phyloP scores from a whole-genome alignment of 2,329 filamentous ascomycete genomes.

The Plenodomus tracheiphilus region DNA sequence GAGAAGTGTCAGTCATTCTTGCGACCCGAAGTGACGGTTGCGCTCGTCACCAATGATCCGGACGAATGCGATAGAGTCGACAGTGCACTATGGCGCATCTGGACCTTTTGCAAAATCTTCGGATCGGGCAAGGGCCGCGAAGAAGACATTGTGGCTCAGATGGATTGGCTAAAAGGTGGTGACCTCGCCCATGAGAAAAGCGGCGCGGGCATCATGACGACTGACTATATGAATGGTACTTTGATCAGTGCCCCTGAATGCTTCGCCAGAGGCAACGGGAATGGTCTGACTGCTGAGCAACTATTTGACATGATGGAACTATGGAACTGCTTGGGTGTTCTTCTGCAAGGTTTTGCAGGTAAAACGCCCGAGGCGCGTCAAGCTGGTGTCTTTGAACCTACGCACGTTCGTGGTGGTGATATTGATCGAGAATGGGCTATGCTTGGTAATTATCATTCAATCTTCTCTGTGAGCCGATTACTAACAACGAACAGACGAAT shows the following conservation, averaged over 20 bases:
- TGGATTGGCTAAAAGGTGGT: slow-evolving; percentile 66
- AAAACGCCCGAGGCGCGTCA: slow-evolving; percentile 58
- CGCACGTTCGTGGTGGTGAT: slow-evolving; percentile 52
- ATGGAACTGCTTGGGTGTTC: slow-evolving; percentile 62
- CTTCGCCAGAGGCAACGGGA: slow-evolving; percentile 61
- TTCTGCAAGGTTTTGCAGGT: slow-evolving; percentile 60
- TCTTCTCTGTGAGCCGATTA: neutral
- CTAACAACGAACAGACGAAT: slow-evolving; percentile 55
- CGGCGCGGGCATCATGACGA: slow-evolving; percentile 52
- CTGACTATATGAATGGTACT: slow-evolving; percentile 57
- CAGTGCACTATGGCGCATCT: slow-evolving; percentile 66
- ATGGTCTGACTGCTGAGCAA: slow-evolving; percentile 58
- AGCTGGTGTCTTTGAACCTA: slow-evolving; percentile 59
- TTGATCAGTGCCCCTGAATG: slow-evolving; percentile 59
- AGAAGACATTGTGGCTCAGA: slow-evolving; percentile 61
- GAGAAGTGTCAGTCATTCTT: slow-evolving; percentile 59
- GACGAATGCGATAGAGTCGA: slow-evolving; percentile 57
- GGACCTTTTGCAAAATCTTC: slow-evolving; percentile 68
- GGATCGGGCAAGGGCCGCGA: slow-evolving; percentile 61
- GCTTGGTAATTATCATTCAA: slow-evolving; percentile 49
- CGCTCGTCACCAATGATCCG: slow-evolving; percentile 54
- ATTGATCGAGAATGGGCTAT: slow-evolving; percentile 57
- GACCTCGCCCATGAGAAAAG: slow-evolving; percentile 53
- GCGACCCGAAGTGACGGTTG: slow-evolving; percentile 59
- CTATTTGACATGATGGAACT: slow-evolving; percentile 68